Percentiles rank a stretch among this genome's conserved stretches.
phyloP scores from a whole-genome alignment of 106 monocot genomes.

The Ottelia alismoides region DNA sequence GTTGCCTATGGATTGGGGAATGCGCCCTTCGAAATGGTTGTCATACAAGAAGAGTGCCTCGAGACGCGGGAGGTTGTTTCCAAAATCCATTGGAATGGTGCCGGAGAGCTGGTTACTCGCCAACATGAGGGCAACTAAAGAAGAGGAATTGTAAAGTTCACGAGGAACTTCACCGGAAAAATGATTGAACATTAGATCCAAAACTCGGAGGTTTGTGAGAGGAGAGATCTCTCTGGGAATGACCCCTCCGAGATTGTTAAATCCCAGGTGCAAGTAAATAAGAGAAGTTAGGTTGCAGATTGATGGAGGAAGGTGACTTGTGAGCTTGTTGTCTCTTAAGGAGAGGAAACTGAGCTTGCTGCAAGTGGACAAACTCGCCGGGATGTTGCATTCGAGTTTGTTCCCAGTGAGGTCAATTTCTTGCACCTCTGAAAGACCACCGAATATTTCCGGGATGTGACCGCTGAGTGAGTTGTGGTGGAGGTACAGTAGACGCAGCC shows the following conservation, averaged over 20 bases:
- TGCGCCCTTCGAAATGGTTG: conserved; percentile 5
- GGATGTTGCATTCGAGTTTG: background rate
- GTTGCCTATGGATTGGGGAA: conserved; percentile 6
- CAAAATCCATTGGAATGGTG: conserved; percentile 4
- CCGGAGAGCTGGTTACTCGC: background rate
- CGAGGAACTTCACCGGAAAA: background rate
- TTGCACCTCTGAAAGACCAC: background rate
- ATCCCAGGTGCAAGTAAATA: background rate
- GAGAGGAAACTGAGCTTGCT: background rate
- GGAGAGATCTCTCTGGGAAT: background rate
- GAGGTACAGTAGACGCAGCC: background rate
- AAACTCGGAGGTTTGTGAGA: background rate
- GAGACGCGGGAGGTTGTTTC: conserved; percentile 7
- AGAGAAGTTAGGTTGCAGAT: background rate
- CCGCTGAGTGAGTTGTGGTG: conserved; percentile 1
- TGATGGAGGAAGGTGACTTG: conserved; percentile 1
- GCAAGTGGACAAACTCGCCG: background rate
- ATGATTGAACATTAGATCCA: background rate
- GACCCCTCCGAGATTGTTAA: background rate
- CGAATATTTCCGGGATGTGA: background rate
- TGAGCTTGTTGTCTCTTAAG: background rate
- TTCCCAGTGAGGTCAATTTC: background rate
- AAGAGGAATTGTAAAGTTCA: conserved; percentile 2
- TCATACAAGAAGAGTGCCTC: background rate
- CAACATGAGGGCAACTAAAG: background rate